Evolutionary conservation across 495 filamentous ascomycete genomes (phyloP), one percentile per base, ranked within the genome.

Genomic region (Massariosphaeria phaeospora): DNA sequence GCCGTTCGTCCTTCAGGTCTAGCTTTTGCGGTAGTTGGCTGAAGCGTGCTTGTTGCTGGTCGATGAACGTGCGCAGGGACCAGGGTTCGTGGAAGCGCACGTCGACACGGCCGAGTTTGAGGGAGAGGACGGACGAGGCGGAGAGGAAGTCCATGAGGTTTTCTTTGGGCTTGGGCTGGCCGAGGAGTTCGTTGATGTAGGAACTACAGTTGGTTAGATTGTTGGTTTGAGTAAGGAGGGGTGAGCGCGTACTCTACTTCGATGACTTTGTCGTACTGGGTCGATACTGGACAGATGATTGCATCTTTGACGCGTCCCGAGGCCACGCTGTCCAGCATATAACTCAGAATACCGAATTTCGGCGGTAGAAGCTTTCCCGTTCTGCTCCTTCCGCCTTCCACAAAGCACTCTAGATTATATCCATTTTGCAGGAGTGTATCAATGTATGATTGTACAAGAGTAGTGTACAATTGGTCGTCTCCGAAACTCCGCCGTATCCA

Each of bases 231-330:
- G 17, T 18, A 40, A 40, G 9, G 5, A 34, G 33, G 33, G n/a
- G 7, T 4, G 30, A 15, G 3, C 34, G 38, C 74, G 53, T 72
- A 79, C 72, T 96, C 91, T 7, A 91, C 96, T 68, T 98, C 93
- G 41, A 98, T 88, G 42, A 98, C 93, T 62, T 96, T 98, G 76
- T 98, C 93, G 66, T 98, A 98, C 64, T 97, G 93, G 1, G 89
- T 95, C 67, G 86, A 91, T 25, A 98, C 93, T 2, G 91, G 91
- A 61, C 89, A 95, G 38, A 98, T 84, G 24, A 94, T 86, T 13
- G 88, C 86, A 68, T 98, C 93, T 49, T 91, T 75, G 2, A 95
- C 87, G 1, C 89, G 77, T n/a, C 91, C 89, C 5, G 85, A 89
- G 2, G 96, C 70, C 2, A 98, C 72, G 63, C 88, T 90, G 65